A percentile compares a stretch with the other conserved stretches of the same genome.
phyloP scores from a whole-genome alignment of 805 yeast species.

The Candida ulmi region DNA sequence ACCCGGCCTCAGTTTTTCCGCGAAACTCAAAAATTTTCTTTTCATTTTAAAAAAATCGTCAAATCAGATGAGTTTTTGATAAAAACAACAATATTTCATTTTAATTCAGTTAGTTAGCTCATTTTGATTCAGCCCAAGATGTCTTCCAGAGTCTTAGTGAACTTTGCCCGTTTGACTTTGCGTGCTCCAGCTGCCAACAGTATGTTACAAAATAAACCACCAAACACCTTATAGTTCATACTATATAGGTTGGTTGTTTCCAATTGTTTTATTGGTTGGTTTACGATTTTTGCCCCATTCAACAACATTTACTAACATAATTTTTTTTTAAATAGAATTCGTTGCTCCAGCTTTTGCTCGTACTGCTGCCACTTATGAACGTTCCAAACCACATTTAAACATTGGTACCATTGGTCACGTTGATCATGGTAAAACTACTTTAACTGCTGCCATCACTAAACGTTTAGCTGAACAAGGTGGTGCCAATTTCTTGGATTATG shows the following conservation, averaged over 20 bases:
- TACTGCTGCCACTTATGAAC: slow-evolving; percentile 74
- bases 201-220: background rate
- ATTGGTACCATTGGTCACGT: slow-evolving; percentile 98
- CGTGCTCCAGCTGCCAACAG: slow-evolving; percentile 9
- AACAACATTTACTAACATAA: slow-evolving; percentile 1
- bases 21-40: too few relatives aligned
- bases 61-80: slow-evolving; percentile 1
- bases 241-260: background rate
- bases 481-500: slow-evolving; percentile 89
- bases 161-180: slow-evolving; percentile 11
- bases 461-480: slow-evolving; percentile 84
- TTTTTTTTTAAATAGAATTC: background rate
- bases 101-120: too few relatives aligned
- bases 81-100: background rate
- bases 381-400: slow-evolving; percentile 95
- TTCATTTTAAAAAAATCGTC: slow-evolving; percentile 4
- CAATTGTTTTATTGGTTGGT: too few relatives aligned
- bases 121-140: too few relatives aligned
- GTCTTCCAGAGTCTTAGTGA: slow-evolving; percentile 7
- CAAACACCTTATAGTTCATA: background rate
- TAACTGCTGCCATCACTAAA: slow-evolving; percentile 98
- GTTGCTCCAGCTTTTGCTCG: slow-evolving; percentile 16
- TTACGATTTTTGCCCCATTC: too few relatives aligned
- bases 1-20: too few relatives aligned
- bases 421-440: slow-evolving; percentile 97